Evolutionary conservation across 352 stramenopile species (phyloP).

Genomic region (Saprolegnia diclina): DNA sequence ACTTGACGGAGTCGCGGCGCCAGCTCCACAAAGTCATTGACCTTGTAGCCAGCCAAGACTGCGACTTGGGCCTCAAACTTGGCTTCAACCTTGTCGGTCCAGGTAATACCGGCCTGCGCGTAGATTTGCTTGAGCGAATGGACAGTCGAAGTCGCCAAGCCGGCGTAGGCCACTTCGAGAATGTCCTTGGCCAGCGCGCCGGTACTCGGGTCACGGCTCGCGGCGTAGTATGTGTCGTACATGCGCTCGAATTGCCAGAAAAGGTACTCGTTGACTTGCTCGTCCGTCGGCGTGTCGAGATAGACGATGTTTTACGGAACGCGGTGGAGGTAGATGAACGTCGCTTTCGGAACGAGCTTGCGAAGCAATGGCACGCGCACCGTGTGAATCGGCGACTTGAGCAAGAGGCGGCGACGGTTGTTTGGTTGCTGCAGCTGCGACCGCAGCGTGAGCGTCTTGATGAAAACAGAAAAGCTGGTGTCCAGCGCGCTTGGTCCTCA

Average conservation of each 20-base stretch:
- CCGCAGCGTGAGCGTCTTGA: slow-evolving; percentile 24
- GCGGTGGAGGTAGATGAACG: slow-evolving; percentile 35
- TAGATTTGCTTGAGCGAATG: slow-evolving; percentile 2
- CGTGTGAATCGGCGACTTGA: slow-evolving; percentile 31
- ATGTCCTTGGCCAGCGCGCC: slow-evolving; percentile 5
- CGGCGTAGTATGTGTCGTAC: slow-evolving; percentile 27
- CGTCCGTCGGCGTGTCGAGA: slow-evolving; percentile 29
- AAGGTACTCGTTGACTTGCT: slow-evolving; percentile 30
- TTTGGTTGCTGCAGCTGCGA: not conserved
- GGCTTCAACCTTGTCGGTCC: not conserved
- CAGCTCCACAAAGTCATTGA: slow-evolving; percentile 27
- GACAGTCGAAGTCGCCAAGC: not conserved
- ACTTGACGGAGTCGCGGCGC: not conserved
- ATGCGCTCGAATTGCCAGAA: slow-evolving; percentile 31
- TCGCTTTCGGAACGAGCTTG: slow-evolving; percentile 31
- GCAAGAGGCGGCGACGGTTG: slow-evolving; percentile 12
- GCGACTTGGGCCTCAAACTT: slow-evolving; percentile 16
- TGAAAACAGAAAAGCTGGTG: slow-evolving; percentile 26
- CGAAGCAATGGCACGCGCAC: slow-evolving; percentile 26
- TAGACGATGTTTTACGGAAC: slow-evolving; percentile 31
- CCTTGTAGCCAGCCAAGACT: slow-evolving; percentile 26
- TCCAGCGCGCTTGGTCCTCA: slow-evolving; percentile 27
- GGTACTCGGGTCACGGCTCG: not conserved
- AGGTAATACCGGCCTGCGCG: not conserved
- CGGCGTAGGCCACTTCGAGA: slow-evolving; percentile 16